Percentiles rank a stretch among this genome's conserved stretches.
Conservation (phyloP, 257 asterid genomes). For the Gentiana straminea region DNA sequence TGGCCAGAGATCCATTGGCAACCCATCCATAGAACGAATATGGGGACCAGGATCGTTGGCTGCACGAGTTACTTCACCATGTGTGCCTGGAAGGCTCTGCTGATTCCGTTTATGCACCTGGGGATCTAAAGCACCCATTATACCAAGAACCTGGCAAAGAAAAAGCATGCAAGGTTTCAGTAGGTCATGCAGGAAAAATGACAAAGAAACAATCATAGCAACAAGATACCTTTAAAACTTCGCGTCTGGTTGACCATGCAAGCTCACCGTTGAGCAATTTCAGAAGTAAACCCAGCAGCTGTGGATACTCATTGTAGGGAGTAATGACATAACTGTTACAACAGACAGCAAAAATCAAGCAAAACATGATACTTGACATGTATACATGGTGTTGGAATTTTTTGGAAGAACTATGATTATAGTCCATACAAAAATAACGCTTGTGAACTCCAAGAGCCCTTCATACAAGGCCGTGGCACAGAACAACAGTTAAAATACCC, state of each 20-base stretch:
- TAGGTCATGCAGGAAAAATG: conserved; percentile 2
- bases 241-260: conserved; percentile 98
- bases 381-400: neutral
- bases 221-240: conserved; percentile 76
- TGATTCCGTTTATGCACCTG: conserved; percentile 89
- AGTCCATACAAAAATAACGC: neutral
- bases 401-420: too few species aligned
- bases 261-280: conserved; percentile 95
- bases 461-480: neutral
- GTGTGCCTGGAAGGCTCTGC: conserved; percentile 72
- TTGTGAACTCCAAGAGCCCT: neutral
- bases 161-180: conserved; percentile 14
- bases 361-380: neutral
- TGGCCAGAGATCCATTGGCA: conserved; percentile 98
- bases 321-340: conserved; percentile 77
- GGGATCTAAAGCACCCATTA: conserved; percentile 99
- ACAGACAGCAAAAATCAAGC: conserved; percentile 14
- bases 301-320: conserved; percentile 93
- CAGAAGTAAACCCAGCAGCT: conserved; percentile 82
- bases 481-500: neutral
- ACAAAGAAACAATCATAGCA: conserved; percentile 8
- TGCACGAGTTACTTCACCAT: conserved; percentile 82
- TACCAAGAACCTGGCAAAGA: conserved; percentile 76
- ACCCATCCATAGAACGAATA: conserved; percentile 72
- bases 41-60: conserved; percentile 86